Evolutionary conservation across 495 filamentous ascomycete species (phyloP).

Genomic region (Neurospora sublineolata): DNA sequence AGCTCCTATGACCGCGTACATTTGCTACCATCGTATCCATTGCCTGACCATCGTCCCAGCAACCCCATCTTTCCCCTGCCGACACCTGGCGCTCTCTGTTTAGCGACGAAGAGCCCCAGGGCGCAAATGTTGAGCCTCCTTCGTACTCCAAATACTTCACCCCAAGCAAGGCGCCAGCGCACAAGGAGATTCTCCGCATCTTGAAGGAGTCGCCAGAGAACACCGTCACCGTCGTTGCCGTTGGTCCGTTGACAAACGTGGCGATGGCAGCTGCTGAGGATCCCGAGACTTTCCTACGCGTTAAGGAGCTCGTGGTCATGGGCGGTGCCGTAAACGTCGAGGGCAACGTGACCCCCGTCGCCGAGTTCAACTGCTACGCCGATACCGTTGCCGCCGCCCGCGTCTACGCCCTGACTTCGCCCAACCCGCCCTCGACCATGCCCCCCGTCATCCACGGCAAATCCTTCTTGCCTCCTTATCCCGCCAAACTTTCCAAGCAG

Average conservation of each 20-base stretch:
- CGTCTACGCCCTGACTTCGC: slow-evolving; percentile 81
- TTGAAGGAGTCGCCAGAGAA: slow-evolving; percentile 66
- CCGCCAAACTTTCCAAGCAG: slow-evolving; percentile 46
- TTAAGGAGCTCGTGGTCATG: slow-evolving; percentile 93
- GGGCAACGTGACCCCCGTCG: slow-evolving; percentile 72
- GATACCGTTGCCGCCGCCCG: slow-evolving; percentile 77
- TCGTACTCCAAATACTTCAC: slow-evolving; percentile 50
- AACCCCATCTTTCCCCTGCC: slow-evolving; percentile 72
- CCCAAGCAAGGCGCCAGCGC: slow-evolving; percentile 57
- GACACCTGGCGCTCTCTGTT: slow-evolving; percentile 84
- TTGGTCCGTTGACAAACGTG: slow-evolving; percentile 86
- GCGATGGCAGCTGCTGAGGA: slow-evolving; percentile 79
- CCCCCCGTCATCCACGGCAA: slow-evolving; percentile 43
- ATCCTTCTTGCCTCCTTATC: slow-evolving; percentile 50
- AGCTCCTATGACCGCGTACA: not conserved
- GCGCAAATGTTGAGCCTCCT: slow-evolving; percentile 23
- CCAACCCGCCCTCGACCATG: slow-evolving; percentile 53
- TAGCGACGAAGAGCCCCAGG: slow-evolving; percentile 31
- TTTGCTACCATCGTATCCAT: not conserved
- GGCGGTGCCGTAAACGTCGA: slow-evolving; percentile 69
- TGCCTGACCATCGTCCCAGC: slow-evolving; percentile 37
- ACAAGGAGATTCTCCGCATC: slow-evolving; percentile 75
- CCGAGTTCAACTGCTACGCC: slow-evolving; percentile 77
- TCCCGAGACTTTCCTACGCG: slow-evolving; percentile 73
- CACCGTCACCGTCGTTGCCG: slow-evolving; percentile 77